phyloP scores from a whole-genome alignment of 148 eudicot genomes.

The Cornus suecica region DNA sequence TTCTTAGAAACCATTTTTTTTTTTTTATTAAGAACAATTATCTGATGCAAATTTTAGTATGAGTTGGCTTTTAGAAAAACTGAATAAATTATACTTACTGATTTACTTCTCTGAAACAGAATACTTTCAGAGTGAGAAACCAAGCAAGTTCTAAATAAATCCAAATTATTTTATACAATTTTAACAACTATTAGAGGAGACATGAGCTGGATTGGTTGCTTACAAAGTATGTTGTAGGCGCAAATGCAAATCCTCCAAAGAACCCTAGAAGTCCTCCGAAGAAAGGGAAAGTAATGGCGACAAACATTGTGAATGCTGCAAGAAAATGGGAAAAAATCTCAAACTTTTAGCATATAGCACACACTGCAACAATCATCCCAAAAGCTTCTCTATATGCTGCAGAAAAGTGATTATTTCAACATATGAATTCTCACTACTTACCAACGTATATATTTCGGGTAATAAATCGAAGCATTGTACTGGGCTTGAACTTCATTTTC shows the following conservation, averaged over 20 bases:
- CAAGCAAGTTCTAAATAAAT: too few relatives aligned
- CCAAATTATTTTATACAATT: neutral
- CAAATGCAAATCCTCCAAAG: constrained; percentile 37
- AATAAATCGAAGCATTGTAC: constrained; percentile 25
- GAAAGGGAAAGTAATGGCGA: constrained; percentile 31
- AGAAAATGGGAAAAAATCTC: neutral
- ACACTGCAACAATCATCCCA: neutral
- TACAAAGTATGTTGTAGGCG: constrained; percentile 37
- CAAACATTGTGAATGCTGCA: constrained; percentile 34
- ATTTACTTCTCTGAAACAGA: too few relatives aligned
- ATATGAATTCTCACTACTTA: too few relatives aligned
- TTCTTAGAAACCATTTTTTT: too few relatives aligned
- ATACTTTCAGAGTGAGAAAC: neutral
- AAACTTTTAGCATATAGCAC: neutral
- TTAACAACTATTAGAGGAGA: too few relatives aligned
- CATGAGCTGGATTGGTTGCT: constrained; percentile 5
- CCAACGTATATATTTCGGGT: constrained; percentile 41
- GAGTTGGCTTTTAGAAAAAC: too few relatives aligned
- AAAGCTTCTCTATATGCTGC: neutral
- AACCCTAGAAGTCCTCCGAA: constrained; percentile 33
- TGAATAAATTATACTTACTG: neutral
- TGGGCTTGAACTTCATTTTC: constrained; percentile 35
- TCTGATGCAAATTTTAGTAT: too few relatives aligned
- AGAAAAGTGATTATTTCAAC: neutral
- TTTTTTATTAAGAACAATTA: too few relatives aligned